Conservation (phyloP, 1,139 yeast genomes). For the Yamadazyma trypodendri region DNA sequence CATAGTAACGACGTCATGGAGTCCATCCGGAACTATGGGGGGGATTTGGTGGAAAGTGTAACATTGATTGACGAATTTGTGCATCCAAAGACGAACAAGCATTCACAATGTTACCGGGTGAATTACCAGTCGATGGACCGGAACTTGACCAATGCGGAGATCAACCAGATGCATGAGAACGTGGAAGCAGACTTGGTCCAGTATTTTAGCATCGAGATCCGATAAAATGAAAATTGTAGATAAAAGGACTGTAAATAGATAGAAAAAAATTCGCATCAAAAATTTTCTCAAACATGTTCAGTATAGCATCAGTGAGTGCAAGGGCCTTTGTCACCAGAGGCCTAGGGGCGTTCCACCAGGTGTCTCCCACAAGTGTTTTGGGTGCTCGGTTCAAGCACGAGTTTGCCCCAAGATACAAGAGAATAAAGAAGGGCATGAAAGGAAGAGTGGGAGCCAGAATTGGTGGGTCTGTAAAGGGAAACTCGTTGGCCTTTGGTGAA, state of each 20-base stretch:
- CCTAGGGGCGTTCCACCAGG: too few relatives aligned
- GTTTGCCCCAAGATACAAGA: constrained; percentile 79
- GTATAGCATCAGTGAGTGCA: constrained; percentile 2
- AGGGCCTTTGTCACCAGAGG: too few relatives aligned
- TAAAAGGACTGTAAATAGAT: too few relatives aligned
- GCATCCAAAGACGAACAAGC: constrained; percentile 78
- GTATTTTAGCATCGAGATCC: constrained; percentile 50
- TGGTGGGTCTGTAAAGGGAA: constrained; percentile 93
- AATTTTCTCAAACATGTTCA: constrained; percentile 5
- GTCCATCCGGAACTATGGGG: constrained; percentile 78
- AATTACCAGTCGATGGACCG: constrained; percentile 96
- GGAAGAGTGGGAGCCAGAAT: constrained; percentile 94
- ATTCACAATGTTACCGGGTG: constrained; percentile 83
- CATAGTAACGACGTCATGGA: constrained; percentile 96
- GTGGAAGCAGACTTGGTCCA: constrained; percentile 57
- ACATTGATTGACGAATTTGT: constrained; percentile 74
- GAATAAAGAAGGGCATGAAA: constrained; percentile 79
- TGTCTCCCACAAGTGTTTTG: constrained; percentile 6
- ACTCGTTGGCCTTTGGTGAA: constrained; percentile 74
- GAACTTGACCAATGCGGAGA: constrained; percentile 77
- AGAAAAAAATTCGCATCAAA: background rate
- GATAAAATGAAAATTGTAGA: too few relatives aligned
- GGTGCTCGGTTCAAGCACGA: constrained; percentile 68
- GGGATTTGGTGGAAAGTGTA: constrained; percentile 88
- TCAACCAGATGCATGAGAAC: constrained; percentile 64